phyloP scores from a whole-genome alignment of 192 early-diverging fungal genomes.

The Backusella tuberculispora region DNA sequence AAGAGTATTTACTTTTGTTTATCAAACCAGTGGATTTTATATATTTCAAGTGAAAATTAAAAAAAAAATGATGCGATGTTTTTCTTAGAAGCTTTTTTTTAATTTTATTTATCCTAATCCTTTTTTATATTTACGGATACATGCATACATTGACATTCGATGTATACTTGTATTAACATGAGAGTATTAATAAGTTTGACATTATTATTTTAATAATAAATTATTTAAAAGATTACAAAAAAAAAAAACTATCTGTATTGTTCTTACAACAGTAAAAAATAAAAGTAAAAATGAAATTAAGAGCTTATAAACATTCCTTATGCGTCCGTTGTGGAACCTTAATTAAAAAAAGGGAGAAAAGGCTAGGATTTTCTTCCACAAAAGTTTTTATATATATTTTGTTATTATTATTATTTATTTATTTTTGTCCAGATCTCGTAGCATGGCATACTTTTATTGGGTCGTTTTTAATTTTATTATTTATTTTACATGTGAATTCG shows the following conservation, averaged over 20 bases:
- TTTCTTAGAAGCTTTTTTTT: conserved; percentile 2
- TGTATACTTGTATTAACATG: neutral
- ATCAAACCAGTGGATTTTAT: neutral
- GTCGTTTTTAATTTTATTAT: neutral
- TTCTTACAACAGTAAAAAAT: neutral
- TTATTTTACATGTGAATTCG: conserved; percentile 8
- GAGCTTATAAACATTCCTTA: neutral
- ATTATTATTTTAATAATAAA: neutral
- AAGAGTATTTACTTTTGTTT: conserved; percentile 12
- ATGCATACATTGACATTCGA: neutral
- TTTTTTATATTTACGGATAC: neutral
- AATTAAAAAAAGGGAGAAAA: neutral
- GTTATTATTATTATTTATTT: neutral
- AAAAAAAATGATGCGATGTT: neutral
- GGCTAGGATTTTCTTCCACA: neutral
- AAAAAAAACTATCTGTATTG: neutral
- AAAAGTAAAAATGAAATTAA: neutral
- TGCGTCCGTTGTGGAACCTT: neutral
- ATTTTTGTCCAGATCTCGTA: neutral
- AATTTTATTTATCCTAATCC: neutral
- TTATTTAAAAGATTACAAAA: neutral
- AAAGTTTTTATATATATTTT: neutral
- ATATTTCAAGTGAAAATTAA: neutral
- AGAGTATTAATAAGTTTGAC: neutral
- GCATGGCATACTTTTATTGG: conserved; percentile 3